Evolutionary conservation across 2,329 filamentous ascomycete species (phyloP).

Genomic region (Stachybotrys echinatus): DNA sequence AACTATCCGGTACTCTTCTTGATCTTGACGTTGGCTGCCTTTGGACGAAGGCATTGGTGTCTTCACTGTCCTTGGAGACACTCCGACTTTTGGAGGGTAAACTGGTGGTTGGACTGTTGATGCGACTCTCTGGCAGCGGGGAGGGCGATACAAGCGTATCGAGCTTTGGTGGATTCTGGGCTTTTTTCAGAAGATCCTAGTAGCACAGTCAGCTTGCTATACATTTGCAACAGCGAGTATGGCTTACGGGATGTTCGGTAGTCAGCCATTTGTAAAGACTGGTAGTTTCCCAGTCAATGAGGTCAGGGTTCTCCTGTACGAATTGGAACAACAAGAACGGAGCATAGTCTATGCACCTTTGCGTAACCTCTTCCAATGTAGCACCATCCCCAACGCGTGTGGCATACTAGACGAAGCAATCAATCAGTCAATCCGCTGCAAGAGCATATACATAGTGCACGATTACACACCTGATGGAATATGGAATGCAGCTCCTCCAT

Average conservation of each 20-base stretch:
- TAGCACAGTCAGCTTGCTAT: too few relatives aligned
- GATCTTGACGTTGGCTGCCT: neutral
- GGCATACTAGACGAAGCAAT: constrained; percentile 36
- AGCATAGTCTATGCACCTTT: constrained; percentile 42
- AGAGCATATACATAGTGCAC: too few relatives aligned
- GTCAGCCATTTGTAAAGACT: constrained; percentile 45
- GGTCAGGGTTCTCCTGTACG: constrained; percentile 25
- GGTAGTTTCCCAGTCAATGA: constrained; percentile 38
- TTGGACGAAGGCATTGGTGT: neutral
- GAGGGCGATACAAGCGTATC: neutral
- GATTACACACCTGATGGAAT: neutral
- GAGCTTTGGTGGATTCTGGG: constrained; percentile 5
- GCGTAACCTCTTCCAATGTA: constrained; percentile 42
- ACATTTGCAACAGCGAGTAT: too few relatives aligned
- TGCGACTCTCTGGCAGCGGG: constrained; percentile 12
- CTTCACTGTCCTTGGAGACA: neutral
- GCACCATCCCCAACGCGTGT: constrained; percentile 47
- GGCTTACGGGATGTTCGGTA: constrained; percentile 31
- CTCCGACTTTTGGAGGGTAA: constrained; percentile 2
- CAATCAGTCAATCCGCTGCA: too few relatives aligned
- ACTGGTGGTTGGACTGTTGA: constrained; percentile 7
- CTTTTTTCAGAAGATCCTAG: constrained; percentile 20
- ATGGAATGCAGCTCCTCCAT: constrained; percentile 17
- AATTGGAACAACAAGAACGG: constrained; percentile 49
- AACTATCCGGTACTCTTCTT: neutral